Evolutionary conservation across 495 filamentous ascomycete genomes (phyloP).

Genomic region (Talaromyces proteolyticus): DNA sequence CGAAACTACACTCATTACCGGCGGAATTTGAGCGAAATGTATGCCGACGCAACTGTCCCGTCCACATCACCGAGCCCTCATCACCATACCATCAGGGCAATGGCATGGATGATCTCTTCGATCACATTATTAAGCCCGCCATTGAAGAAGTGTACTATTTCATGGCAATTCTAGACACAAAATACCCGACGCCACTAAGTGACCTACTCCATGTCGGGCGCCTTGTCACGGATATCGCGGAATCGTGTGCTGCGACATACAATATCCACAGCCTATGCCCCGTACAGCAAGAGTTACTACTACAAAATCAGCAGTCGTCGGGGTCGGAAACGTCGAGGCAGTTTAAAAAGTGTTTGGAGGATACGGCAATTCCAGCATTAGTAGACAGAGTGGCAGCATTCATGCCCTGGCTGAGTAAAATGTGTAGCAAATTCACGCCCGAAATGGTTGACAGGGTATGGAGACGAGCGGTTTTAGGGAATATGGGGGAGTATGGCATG

Average conservation of each 20-base stretch:
- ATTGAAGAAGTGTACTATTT: background rate
- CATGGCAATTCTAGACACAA: background rate
- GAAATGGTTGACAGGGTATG: background rate
- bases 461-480: background rate
- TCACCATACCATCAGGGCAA: background rate
- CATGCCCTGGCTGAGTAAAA: background rate
- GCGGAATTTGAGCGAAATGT: background rate
- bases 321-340: background rate
- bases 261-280: background rate
- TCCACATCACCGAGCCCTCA: background rate
- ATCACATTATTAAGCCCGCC: background rate
- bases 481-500: background rate
- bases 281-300: background rate
- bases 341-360: background rate
- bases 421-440: background rate
- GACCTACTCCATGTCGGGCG: background rate
- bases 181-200: background rate
- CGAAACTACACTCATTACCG: background rate
- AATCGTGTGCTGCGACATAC: background rate
- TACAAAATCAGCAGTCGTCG: background rate
- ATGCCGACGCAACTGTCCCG: background rate
- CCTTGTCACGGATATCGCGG: background rate
- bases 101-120: background rate
- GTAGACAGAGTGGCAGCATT: background rate
- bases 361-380: background rate